Evolutionary conservation across 371 early-diverging fungal species (phyloP).

Genomic region (Mucor indicus): DNA sequence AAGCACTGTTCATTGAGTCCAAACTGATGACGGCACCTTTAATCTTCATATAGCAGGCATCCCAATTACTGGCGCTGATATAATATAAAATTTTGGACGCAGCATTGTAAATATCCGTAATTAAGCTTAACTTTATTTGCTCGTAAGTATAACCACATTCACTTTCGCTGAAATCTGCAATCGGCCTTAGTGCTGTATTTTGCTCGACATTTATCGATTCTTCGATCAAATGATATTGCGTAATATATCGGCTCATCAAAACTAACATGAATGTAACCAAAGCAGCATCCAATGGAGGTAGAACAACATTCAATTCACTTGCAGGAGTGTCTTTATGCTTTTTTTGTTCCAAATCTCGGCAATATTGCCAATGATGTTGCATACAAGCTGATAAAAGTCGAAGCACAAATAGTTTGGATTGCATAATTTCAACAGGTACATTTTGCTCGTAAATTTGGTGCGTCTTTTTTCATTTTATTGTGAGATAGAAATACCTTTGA

Average conservation of each 20-base stretch:
- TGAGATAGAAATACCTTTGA: background rate
- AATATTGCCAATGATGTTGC: conserved; percentile 62
- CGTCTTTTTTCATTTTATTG: conserved; percentile 5
- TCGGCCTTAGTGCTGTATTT: background rate
- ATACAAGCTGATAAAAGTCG: conserved; percentile 73
- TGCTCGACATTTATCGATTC: conserved; percentile 27
- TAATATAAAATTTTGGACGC: conserved; percentile 79
- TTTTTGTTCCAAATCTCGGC: conserved; percentile 9
- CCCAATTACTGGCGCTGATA: conserved; percentile 82
- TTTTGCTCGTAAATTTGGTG: conserved; percentile 46
- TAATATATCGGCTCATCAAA: conserved; percentile 64
- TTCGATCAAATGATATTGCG: conserved; percentile 43
- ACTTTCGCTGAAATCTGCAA: conserved; percentile 3
- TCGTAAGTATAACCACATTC: conserved; percentile 25
- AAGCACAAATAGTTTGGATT: conserved; percentile 75
- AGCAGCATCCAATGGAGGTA: conserved; percentile 69
- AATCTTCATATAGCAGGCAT: conserved; percentile 69
- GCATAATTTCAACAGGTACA: conserved; percentile 63
- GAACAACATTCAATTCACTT: conserved; percentile 1
- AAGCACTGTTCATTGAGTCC: conserved; percentile 45
- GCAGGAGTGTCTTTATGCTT: conserved; percentile 12
- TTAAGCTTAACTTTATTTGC: conserved; percentile 36
- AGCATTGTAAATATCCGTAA: conserved; percentile 58
- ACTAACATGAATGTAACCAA: conserved; percentile 66
- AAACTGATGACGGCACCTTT: conserved; percentile 49